Evolutionary conservation across 2,329 filamentous ascomycete species (phyloP).

Genomic region (Aspergillus transmontanensis): DNA sequence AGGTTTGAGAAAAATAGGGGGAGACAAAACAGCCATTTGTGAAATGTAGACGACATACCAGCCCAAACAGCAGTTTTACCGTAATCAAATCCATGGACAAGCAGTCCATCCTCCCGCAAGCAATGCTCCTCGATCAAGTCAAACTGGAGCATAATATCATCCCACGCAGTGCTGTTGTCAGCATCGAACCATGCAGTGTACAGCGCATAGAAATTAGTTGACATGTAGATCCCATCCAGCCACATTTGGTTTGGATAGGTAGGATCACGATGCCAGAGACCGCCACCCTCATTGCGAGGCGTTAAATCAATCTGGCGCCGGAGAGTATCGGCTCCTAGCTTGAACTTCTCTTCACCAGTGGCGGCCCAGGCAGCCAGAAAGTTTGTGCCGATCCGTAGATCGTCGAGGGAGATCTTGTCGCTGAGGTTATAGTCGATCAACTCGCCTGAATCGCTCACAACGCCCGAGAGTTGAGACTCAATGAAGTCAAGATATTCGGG

Average conservation of each 20-base stretch:
- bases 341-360: slow-evolving; percentile 19
- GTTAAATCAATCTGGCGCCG: slow-evolving; percentile 17
- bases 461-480: slow-evolving; percentile 13
- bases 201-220: slow-evolving; percentile 17
- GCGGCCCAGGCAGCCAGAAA: slow-evolving; percentile 16
- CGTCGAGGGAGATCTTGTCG: slow-evolving; percentile 16
- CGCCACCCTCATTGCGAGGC: slow-evolving; percentile 17
- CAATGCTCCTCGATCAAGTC: slow-evolving; percentile 19
- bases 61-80: slow-evolving; percentile 18
- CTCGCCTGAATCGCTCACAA: slow-evolving; percentile 10
- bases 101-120: slow-evolving; percentile 6
- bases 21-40: background rate
- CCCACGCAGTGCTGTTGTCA: slow-evolving; percentile 17
- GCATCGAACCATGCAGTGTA: slow-evolving; percentile 19
- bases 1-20: background rate
- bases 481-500: slow-evolving; percentile 11
- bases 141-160: slow-evolving; percentile 19
- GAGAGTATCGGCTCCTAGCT: slow-evolving; percentile 16
- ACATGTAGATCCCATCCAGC: slow-evolving; percentile 23
- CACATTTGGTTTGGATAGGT: slow-evolving; percentile 23
- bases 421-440: slow-evolving; percentile 8
- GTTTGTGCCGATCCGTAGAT: slow-evolving; percentile 19
- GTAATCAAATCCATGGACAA: slow-evolving; percentile 18
- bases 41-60: slow-evolving; percentile 4
- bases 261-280: slow-evolving; percentile 19